phyloP scores from a whole-genome alignment of 345 rosid species.

The Eutrema heterophyllum region DNA sequence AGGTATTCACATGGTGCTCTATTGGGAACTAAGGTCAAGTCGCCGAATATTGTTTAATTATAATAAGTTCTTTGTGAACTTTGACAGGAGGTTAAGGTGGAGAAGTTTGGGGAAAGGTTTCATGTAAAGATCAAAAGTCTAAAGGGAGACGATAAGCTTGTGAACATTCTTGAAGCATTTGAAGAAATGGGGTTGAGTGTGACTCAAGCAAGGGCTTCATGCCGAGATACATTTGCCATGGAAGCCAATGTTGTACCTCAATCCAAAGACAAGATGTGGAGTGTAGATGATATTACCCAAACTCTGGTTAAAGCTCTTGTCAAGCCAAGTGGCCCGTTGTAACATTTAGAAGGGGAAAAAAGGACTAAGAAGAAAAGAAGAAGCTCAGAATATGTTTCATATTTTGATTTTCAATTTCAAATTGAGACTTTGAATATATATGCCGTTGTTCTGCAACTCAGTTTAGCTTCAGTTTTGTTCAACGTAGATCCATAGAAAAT shows the following conservation, averaged over 20 bases:
- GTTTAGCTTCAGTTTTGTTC: not conserved
- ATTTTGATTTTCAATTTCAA: not conserved
- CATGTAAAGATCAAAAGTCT: slow-evolving; percentile 41
- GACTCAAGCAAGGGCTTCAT: slow-evolving; percentile 52
- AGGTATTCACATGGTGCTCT: not conserved
- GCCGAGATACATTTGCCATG: slow-evolving; percentile 46
- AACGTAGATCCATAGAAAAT: not conserved
- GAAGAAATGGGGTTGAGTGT: slow-evolving; percentile 63
- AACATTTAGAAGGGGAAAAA: not conserved
- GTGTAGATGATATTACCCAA: slow-evolving; percentile 37
- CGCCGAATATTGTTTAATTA: not conserved
- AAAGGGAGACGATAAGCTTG: slow-evolving; percentile 46
- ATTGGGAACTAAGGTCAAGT: not conserved
- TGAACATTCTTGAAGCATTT: slow-evolving; percentile 57
- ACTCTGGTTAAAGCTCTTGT: slow-evolving; percentile 47
- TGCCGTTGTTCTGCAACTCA: not conserved
- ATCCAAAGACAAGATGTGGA: slow-evolving; percentile 25
- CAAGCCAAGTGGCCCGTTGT: slow-evolving; percentile 16
- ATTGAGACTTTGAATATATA: not conserved
- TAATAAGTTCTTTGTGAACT: not conserved
- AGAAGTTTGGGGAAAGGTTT: slow-evolving; percentile 46
- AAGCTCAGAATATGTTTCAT: not conserved
- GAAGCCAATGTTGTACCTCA: slow-evolving; percentile 62
- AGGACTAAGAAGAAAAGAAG: not conserved
- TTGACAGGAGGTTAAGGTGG: slow-evolving; percentile 58